Percentiles rank a stretch among this genome's conserved stretches.
These are phyloP conservation scores for Jimgerdemannia lactiflua DNA, from an alignment of 192 early-diverging fungal species.

Conservation along the genomic window DNA sequence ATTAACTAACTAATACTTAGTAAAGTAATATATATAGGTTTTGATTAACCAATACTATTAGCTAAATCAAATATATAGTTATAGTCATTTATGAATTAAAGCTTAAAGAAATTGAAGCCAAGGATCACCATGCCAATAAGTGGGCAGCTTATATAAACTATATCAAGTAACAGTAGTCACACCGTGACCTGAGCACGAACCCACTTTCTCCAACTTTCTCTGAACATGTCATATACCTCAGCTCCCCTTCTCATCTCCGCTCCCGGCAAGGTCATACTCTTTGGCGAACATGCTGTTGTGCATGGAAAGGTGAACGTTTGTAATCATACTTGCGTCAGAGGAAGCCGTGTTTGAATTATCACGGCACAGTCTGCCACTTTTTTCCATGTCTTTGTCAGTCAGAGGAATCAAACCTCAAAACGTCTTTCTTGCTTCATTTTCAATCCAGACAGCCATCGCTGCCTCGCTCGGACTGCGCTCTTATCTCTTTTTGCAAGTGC, in stretches of 20 bases:
- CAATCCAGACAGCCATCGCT: conserved; percentile 71
- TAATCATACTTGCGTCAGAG: neutral
- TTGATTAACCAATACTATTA: too few relatives aligned
- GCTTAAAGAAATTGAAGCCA: too few relatives aligned
- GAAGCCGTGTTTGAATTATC: neutral
- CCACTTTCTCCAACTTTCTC: neutral
- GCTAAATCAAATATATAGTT: too few relatives aligned
- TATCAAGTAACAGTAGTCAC: too few relatives aligned
- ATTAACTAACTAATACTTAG: too few relatives aligned
- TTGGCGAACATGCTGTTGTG: conserved; percentile 98
- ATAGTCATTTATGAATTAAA: too few relatives aligned
- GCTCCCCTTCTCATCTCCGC: conserved; percentile 65
- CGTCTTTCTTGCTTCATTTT: neutral
- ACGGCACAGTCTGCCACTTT: conserved; percentile 55
- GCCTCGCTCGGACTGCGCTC: conserved; percentile 77
- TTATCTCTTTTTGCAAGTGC: conserved; percentile 58
- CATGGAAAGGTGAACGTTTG: conserved; percentile 67
- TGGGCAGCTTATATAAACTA: too few relatives aligned
- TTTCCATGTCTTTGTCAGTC: too few relatives aligned
- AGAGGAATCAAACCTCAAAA: too few relatives aligned
- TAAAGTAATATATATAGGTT: too few relatives aligned
- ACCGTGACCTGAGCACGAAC: neutral
- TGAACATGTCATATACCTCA: neutral
- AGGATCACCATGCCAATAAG: too few relatives aligned
- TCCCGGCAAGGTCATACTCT: conserved; percentile 97